Evolutionary conservation across 768 basidiomycete species (phyloP), one percentile per base, ranked within the genome.

Genomic region (Botryobasidium botryosum): DNA sequence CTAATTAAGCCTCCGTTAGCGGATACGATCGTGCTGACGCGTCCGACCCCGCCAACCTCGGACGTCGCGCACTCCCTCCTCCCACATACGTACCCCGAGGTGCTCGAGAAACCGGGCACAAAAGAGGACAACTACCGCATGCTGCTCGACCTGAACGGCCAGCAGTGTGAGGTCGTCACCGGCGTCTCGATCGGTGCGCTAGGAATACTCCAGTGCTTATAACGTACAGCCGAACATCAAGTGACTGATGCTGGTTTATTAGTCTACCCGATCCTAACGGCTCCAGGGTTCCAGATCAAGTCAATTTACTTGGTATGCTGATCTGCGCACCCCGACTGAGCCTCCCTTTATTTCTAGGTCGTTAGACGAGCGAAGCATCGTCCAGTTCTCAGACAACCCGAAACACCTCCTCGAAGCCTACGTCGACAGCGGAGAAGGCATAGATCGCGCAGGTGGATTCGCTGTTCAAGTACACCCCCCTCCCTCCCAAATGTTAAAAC

Each of bases 21-120:
- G 51, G 94, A 99, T 59, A 97, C 94, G 0, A 77, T 99, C 12
- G 88, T 97, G n/a, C 65, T 99, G 33, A 80, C 78, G 3, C 82
- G 81, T 52, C 68, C 72, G 1, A 67, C 72, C 41, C 75, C 79
- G 1, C 62, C 72, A 35, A 71, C 73, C 2, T 70, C 77, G 8
- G 68, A 71, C 43, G 60, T 60, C 1, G 68, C 74, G 6, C 74
- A 71, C 41, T 69, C 72, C 8, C 64, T 75, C 10, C 60, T 71
- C 6, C 69, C 72, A 2, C 58, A 64, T 21, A 59, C 60, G 4
- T 58, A 56, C 1, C 86, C 86, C 45, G 82, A 87, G 41, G 65
- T 97, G 5, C 64, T 97, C 1, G 94, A 99, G 61, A 99, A 97
- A 57, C 94, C 94, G 0, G 37, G 49, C 0, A 71, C 71, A 6